A percentile compares a stretch with the other conserved stretches of the same genome.
phyloP scores from a whole-genome alignment of 108 stramenopile genomes.

The Thalassiosira profunda region DNA sequence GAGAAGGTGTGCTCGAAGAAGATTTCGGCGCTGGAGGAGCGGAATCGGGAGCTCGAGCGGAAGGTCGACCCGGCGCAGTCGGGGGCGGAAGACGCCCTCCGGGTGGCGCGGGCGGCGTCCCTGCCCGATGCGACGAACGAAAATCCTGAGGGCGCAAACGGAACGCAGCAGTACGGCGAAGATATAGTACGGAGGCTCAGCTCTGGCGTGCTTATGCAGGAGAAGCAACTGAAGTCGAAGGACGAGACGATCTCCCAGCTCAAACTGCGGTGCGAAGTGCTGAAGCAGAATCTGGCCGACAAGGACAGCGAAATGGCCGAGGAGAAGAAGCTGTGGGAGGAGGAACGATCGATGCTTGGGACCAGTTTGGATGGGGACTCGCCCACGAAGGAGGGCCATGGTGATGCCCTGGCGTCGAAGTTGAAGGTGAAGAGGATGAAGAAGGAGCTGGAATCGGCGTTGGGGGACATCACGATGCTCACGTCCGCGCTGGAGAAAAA shows the following conservation, averaged over 20 bases:
- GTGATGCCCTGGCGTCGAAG: constrained; percentile 7
- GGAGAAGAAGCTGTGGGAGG: constrained; percentile 15
- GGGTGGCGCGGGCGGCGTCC: background rate
- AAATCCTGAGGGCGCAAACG: background rate
- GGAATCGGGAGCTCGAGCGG: constrained; percentile 8
- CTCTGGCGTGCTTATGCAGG: constrained; percentile 13
- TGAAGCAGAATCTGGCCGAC: constrained; percentile 4
- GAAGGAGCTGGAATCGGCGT: constrained; percentile 20
- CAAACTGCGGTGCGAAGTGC: constrained; percentile 18
- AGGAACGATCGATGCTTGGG: background rate
- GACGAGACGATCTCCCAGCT: constrained; percentile 28
- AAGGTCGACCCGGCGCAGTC: background rate
- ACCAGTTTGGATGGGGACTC: background rate
- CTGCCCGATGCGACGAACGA: background rate
- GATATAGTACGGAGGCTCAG: constrained; percentile 21
- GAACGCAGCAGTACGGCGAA: background rate
- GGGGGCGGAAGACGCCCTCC: background rate
- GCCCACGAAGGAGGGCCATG: background rate
- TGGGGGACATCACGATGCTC: constrained; percentile 27
- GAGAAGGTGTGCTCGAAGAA: constrained; percentile 16
- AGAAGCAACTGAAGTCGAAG: constrained; percentile 10
- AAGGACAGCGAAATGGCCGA: background rate
- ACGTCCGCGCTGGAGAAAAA: constrained; percentile 34
- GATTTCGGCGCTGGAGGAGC: constrained; percentile 28
- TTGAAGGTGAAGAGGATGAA: constrained; percentile 10